Conservation (phyloP, 768 basidiomycete species). For the Hysterangium stoloniferum region DNA sequence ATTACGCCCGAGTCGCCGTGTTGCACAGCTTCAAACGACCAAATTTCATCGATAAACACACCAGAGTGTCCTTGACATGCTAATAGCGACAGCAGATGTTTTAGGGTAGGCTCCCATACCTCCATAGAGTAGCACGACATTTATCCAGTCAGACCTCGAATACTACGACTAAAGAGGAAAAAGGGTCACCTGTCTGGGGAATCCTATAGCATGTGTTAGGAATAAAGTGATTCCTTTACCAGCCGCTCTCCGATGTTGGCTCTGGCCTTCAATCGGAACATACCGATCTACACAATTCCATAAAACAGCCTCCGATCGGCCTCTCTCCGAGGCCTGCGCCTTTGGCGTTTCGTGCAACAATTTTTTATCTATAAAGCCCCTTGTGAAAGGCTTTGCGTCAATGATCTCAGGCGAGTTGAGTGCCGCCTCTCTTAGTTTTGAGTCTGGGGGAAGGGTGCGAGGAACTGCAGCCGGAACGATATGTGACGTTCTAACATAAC, state of each 20-base stretch:
- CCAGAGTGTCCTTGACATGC: slow-evolving; percentile 12
- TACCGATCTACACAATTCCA: slow-evolving; percentile 75
- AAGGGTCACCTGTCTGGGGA: slow-evolving; percentile 68
- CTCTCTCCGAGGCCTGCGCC: background rate
- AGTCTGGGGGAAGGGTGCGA: background rate
- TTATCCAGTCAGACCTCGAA: background rate
- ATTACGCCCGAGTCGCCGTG: slow-evolving; percentile 77
- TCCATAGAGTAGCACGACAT: slow-evolving; percentile 22
- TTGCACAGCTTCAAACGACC: slow-evolving; percentile 76
- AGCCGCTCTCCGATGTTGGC: slow-evolving; percentile 15
- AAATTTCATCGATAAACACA: slow-evolving; percentile 55
- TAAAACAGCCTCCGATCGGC: slow-evolving; percentile 29
- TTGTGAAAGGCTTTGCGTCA: background rate
- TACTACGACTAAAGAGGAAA: background rate
- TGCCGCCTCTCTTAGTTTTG: background rate
- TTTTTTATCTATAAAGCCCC: background rate
- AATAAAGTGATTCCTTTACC: slow-evolving; percentile 55
- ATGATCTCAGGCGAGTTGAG: background rate
- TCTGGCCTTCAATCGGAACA: slow-evolving; percentile 30
- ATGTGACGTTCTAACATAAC: background rate
- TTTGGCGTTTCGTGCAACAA: background rate
- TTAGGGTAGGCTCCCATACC: slow-evolving; percentile 74
- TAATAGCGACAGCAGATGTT: slow-evolving; percentile 38
- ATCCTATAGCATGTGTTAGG: slow-evolving; percentile 79
- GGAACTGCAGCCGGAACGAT: background rate